Evolutionary conservation across 2,329 filamentous ascomycete species (phyloP), one percentile per base, ranked within the genome.

Genomic region (Phoma sp.): DNA sequence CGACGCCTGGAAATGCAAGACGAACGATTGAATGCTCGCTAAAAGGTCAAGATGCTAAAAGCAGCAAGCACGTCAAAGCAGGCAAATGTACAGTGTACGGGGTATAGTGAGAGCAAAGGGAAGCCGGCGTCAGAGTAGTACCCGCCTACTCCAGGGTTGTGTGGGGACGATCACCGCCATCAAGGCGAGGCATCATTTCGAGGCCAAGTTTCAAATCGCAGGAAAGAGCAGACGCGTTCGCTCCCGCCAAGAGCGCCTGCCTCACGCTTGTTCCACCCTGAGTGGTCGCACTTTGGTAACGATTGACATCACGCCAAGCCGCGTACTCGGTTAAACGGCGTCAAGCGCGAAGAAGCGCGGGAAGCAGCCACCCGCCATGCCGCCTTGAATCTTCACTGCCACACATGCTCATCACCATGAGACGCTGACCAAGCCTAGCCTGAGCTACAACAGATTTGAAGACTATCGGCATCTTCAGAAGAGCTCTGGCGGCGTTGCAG

Each of bases 221-320:
- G 30, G 40, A 28, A 47, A 47, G 4, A 33, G 43, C 42, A 20
- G 50, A 39, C 50, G 43, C 42, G 32, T 39, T 43, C 28, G 15
- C n/a, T 29, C 7, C 17, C 18, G 51, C 51, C 51, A 53, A 53
- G 51, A 5, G 3, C 34, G 12, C 25, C 18, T 42, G 43, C 38
- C 15, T 37, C 38, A 34, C 17, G 37, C 21, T 37, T 33, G 21
- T 47, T 39, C 18, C n/a, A 39, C 18, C 39, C 38, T 53, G 32
- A 53, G 21, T 48, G 43, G 43, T 30, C 38, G 43, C 18, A 9
- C n/a, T 33, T 11, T 38, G 38, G 21, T 39, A 28, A 45, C 12
- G 51, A 43, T 43, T 29, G 43, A 48, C 51, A 25, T 25, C 5
- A 5, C 23, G 45, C 51, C 51, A 48, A 53, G 51, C 32, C 43